Conservation (phyloP, 2,329 filamentous ascomycete species). For the Colletotrichum sidae region DNA sequence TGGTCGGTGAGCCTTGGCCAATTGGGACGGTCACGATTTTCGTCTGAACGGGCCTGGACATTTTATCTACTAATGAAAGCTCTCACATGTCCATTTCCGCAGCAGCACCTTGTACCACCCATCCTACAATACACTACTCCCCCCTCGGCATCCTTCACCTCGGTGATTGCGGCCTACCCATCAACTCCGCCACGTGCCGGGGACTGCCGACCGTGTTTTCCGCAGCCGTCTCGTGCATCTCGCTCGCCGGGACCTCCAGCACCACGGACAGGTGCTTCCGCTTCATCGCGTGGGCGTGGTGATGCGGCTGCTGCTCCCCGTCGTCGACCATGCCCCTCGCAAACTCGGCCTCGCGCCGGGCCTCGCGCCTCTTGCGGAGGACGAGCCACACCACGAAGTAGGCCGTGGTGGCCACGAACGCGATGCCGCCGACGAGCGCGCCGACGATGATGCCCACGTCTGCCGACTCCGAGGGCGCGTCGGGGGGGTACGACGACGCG, state of each 20-base stretch:
- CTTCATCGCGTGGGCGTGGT: not conserved
- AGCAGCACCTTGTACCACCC: no score
- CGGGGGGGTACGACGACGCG: not conserved
- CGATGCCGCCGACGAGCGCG: not conserved
- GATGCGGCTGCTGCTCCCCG: not conserved
- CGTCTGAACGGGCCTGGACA: no score
- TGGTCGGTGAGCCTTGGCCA: no score
- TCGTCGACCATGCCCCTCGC: not conserved
- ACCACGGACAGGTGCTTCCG: not conserved
- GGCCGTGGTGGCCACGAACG: conserved; percentile 6
- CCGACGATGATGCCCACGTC: conserved; percentile 1
- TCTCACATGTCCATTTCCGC: no score
- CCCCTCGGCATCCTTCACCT: no score
- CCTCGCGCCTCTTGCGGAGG: conserved; percentile 2
- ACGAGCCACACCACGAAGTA: conserved; percentile 13
- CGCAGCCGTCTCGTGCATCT: not conserved
- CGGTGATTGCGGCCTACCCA: not conserved
- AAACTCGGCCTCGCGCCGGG: not conserved
- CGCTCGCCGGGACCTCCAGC: not conserved
- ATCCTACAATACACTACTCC: no score
- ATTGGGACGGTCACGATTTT: no score
- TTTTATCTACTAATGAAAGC: no score
- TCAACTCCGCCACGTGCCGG: not conserved
- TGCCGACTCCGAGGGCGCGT: not conserved
- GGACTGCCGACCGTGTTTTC: not conserved